These are phyloP conservation scores for Asterophora parasitica DNA, from an alignment of 768 basidiomycete genomes.

Conservation along the genomic window DNA sequence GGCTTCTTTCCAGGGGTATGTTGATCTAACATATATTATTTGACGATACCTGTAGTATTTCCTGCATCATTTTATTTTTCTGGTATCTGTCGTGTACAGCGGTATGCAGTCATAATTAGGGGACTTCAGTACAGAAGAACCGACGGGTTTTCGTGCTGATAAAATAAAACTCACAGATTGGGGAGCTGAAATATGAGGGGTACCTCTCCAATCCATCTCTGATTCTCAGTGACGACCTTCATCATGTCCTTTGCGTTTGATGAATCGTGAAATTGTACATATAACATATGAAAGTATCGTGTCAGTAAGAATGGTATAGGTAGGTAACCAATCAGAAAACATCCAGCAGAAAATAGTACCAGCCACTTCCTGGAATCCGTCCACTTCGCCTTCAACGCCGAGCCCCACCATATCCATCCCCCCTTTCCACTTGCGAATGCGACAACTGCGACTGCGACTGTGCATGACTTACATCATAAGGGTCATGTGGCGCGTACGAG, in stretches of 20 bases:
- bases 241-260: no score
- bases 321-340: background rate
- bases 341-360: background rate
- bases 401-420: background rate
- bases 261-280: no score
- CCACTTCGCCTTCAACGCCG: background rate
- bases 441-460: background rate
- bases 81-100: background rate
- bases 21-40: conserved; percentile 14
- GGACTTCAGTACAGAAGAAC: no score
- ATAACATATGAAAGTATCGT: no score
- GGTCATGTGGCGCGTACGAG: conserved; percentile 1
- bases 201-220: no score
- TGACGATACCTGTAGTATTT: no score
- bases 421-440: background rate
- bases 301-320: no score
- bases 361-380: background rate
- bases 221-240: no score
- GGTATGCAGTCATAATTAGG: background rate
- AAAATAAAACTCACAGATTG: no score
- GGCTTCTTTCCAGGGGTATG: conserved; percentile 17
- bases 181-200: no score
- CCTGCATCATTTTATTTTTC: no score
- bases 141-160: no score
- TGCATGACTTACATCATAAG: background rate